A percentile compares a stretch with the other conserved stretches of the same genome.
Evolutionary conservation across 768 basidiomycete species (phyloP).

Genomic region (Suillus weaverae): DNA sequence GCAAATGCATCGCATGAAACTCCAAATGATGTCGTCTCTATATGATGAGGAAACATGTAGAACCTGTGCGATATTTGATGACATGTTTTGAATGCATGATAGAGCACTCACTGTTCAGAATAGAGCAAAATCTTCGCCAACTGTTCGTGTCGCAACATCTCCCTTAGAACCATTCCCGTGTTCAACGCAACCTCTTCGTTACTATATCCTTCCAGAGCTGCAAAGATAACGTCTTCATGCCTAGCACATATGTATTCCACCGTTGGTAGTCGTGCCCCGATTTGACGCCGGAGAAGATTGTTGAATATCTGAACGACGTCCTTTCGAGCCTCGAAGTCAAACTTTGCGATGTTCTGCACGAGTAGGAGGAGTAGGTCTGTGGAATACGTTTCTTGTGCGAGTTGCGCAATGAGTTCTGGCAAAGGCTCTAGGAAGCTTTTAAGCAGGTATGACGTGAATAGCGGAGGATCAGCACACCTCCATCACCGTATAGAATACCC

Average conservation of each 20-base stretch:
- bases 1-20: constrained; percentile 98
- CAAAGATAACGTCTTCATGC: constrained; percentile 75
- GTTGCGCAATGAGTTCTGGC: constrained; percentile 89
- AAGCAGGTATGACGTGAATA: constrained; percentile 5
- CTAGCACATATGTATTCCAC: constrained; percentile 88
- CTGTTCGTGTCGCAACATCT: constrained; percentile 94
- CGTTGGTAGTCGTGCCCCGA: constrained; percentile 92
- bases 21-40: constrained; percentile 96
- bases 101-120: constrained; percentile 82
- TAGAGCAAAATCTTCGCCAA: constrained; percentile 87
- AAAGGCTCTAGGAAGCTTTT: constrained; percentile 58
- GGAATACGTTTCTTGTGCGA: constrained; percentile 94
- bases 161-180: constrained; percentile 96
- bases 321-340: constrained; percentile 93
- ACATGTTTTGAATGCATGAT: not conserved
- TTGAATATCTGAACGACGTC: constrained; percentile 88
- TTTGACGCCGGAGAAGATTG: constrained; percentile 85
- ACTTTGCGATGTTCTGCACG: constrained; percentile 76
- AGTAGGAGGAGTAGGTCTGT: constrained; percentile 83
- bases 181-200: constrained; percentile 97
- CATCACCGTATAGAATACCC: constrained; percentile 82
- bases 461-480: constrained; percentile 51
- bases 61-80: constrained; percentile 53
- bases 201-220: constrained; percentile 87
- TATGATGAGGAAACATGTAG: constrained; percentile 94